Evolutionary conservation across 495 filamentous ascomycete genomes (phyloP).

Genomic region (Penicillium pulvis): DNA sequence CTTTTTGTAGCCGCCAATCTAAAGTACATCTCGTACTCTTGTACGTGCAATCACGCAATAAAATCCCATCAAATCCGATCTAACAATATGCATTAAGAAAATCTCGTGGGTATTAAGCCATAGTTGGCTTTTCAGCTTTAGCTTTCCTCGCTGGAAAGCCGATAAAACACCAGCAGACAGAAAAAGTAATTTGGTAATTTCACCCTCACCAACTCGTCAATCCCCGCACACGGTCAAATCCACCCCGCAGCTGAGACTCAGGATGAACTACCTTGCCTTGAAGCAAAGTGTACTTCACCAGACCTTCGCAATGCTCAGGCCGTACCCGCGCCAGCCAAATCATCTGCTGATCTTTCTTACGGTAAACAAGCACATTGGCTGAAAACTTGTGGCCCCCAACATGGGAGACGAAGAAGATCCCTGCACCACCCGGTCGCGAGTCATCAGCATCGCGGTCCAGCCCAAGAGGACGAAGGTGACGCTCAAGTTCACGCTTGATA

Average conservation of each 20-base stretch:
- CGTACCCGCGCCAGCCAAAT: conserved; percentile 89
- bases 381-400: conserved; percentile 94
- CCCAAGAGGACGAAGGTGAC: conserved; percentile 81
- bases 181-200: background rate
- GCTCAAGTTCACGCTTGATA: conserved; percentile 80
- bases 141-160: background rate
- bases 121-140: background rate
- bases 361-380: conserved; percentile 89
- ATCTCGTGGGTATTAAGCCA: no score
- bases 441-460: conserved; percentile 87
- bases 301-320: conserved; percentile 91
- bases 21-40: no score
- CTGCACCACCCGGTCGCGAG: conserved; percentile 81
- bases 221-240: conserved; percentile 78
- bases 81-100: no score
- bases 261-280: conserved; percentile 94
- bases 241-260: conserved; percentile 79
- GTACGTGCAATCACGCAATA: no score
- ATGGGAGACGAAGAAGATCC: conserved; percentile 92
- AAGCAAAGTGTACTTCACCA: conserved; percentile 84
- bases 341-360: conserved; percentile 72
- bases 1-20: no score
- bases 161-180: background rate
- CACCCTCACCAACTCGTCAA: conserved; percentile 78
- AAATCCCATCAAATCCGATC: no score